phyloP scores from a whole-genome alignment of 192 early-diverging fungal genomes.

The Coemansia sp. region DNA sequence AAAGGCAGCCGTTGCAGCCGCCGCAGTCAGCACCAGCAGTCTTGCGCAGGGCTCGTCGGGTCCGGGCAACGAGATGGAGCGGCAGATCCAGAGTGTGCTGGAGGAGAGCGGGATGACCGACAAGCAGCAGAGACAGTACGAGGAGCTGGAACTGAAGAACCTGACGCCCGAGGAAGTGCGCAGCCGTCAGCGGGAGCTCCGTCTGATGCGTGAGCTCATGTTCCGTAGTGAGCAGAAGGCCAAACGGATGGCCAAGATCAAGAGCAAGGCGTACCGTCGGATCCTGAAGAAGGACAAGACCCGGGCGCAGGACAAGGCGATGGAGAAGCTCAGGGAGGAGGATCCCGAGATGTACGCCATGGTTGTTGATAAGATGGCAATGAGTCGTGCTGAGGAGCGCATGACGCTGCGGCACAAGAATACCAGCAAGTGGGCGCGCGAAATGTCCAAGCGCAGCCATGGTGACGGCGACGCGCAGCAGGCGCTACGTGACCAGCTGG shows the following conservation, averaged over 20 bases:
- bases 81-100: constrained; percentile 71
- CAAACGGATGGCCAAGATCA: constrained; percentile 94
- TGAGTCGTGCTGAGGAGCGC: constrained; percentile 80
- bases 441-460: constrained; percentile 62
- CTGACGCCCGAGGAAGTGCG: constrained; percentile 80
- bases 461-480: constrained; percentile 67
- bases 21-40: constrained; percentile 7
- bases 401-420: constrained; percentile 94
- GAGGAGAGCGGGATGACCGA: constrained; percentile 68
- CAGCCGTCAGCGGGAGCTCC: constrained; percentile 73
- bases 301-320: constrained; percentile 62
- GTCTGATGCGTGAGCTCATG: constrained; percentile 89
- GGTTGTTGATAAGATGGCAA: constrained; percentile 43
- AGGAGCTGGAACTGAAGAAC: constrained; percentile 85
- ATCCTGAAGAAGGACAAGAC: constrained; percentile 80
- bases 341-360: constrained; percentile 63
- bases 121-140: constrained; percentile 78
- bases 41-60: constrained; percentile 23
- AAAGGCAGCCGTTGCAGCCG: no score
- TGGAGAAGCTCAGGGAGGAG: constrained; percentile 64
- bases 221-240: constrained; percentile 90
- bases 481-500: constrained; percentile 83
- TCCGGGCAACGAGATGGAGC: constrained; percentile 68
- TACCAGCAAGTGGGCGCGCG: constrained; percentile 94
- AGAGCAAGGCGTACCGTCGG: constrained; percentile 92